Percentiles rank a stretch among this genome's conserved stretches.
phyloP scores from a whole-genome alignment of 371 early-diverging fungal genomes.

The Entomophthora muscae region DNA sequence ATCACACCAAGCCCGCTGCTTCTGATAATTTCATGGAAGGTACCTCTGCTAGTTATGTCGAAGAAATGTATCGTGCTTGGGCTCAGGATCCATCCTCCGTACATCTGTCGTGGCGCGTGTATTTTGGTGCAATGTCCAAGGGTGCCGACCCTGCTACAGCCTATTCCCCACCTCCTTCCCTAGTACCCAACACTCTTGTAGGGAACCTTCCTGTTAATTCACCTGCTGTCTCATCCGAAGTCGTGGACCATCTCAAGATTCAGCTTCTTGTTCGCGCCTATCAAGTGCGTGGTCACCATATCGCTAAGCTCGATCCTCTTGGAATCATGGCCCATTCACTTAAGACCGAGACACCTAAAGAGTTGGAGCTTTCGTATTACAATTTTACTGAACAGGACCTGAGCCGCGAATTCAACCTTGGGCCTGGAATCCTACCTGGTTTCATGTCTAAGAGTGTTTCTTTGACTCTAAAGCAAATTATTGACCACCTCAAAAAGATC shows the following conservation, averaged over 20 bases:
- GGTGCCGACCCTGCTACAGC: conserved; percentile 53
- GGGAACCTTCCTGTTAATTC: conserved; percentile 11
- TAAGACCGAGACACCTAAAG: conserved; percentile 39
- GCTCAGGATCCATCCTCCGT: conserved; percentile 76
- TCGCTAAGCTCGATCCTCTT: conserved; percentile 86
- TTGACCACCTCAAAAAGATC: conserved; percentile 56
- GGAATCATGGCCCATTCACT: conserved; percentile 54
- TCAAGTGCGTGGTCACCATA: conserved; percentile 91
- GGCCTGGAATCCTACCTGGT: conserved; percentile 86
- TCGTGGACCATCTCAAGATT: conserved; percentile 93
- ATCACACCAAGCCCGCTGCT: neutral
- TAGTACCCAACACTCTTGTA: conserved; percentile 19
- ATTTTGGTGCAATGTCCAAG: conserved; percentile 76
- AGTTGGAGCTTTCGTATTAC: conserved; percentile 72
- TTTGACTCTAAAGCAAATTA: conserved; percentile 78
- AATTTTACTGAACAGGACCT: conserved; percentile 87
- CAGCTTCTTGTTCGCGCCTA: conserved; percentile 94
- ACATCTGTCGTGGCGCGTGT: conserved; percentile 91
- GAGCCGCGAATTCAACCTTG: conserved; percentile 75
- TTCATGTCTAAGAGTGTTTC: conserved; percentile 40
- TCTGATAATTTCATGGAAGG: conserved; percentile 56
- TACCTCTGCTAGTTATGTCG: conserved; percentile 68
- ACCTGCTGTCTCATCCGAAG: conserved; percentile 26
- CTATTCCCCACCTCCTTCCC: conserved; percentile 62
- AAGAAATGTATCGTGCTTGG: conserved; percentile 93